Evolutionary conservation across 2,329 filamentous ascomycete genomes (phyloP), one percentile per base, ranked within the genome.

Genomic region (Orbilia ellipsospora): DNA sequence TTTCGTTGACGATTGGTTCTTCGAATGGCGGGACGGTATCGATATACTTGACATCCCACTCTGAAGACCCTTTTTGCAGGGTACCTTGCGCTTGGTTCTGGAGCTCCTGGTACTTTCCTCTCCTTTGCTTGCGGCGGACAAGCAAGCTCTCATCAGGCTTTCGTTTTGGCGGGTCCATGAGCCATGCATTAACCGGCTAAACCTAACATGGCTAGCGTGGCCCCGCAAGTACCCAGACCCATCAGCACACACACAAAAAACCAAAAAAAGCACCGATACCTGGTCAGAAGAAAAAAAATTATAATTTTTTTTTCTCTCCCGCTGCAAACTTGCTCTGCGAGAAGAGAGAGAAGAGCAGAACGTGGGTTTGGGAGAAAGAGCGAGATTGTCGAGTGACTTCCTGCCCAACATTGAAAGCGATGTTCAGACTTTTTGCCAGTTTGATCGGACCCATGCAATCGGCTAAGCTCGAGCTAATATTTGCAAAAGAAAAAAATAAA

Each of bases 41-140:
- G 72, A 75, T 67, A 75, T 75, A 75, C 72, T 44, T 59, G 28
- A 69, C 64, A 75, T 61, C 72, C 70, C 72, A 75, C 72, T 64
- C 56, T 7, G 36, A 64, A 68, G 64, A 69, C 72, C 72, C 72
- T 75, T 69, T 67, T 48, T 40, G 45, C 64, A 65, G 64, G 64
- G 72, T 69, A 75, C 52, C 64, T 44, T 48, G 59, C 52, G 31
- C 52, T 64, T 18, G 31, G 28, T 31, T 51, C 64, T 75, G 55
- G 72, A 75, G 72, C 72, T 75, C 72, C 64, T 48, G 64, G 72
- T 64, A 75, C 72, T 67, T 74, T 12, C 36, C 10, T 52, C 50
- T 45, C n/a, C 28, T 36, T 36, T 36, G 31, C 31, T 28, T 10
- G 42, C 48, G 31, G 13, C 28, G 45, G 42, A 28, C 55, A 45